Evolutionary conservation across 257 asterid species (phyloP).

Genomic region (Plantago ovata): DNA sequence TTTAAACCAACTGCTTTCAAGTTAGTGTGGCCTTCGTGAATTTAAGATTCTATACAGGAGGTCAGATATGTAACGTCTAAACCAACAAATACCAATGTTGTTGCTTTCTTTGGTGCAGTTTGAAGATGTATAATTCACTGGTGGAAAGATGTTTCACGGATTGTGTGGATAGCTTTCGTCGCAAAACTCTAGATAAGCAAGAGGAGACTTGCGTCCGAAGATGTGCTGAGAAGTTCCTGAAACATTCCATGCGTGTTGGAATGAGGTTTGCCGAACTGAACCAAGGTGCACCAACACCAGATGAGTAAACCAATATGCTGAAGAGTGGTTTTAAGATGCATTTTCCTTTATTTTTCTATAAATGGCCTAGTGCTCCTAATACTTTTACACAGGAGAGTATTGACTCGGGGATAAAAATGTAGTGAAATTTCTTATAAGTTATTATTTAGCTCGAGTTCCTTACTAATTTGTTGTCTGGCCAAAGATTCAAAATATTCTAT

Average conservation of each 20-base stretch:
- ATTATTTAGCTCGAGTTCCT: too few relatives aligned
- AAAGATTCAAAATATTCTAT: too few relatives aligned
- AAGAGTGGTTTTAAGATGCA: slow-evolving; percentile 16
- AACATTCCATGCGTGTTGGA: slow-evolving; percentile 96
- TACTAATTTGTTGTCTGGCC: too few relatives aligned
- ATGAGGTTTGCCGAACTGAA: slow-evolving; percentile 87
- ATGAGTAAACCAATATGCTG: neutral
- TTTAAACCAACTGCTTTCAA: too few relatives aligned
- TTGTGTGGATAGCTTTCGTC: slow-evolving; percentile 71
- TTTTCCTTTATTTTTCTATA: neutral
- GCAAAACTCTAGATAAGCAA: slow-evolving; percentile 81
- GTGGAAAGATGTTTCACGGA: slow-evolving; percentile 91
- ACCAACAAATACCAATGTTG: too few relatives aligned
- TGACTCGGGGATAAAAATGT: too few relatives aligned
- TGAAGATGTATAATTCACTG: slow-evolving; percentile 77
- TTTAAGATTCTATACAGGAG: too few relatives aligned
- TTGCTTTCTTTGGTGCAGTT: slow-evolving; percentile 37
- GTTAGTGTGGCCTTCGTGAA: too few relatives aligned
- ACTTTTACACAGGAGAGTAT: too few relatives aligned
- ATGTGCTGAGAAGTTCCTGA: slow-evolving; percentile 94
- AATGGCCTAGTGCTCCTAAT: neutral
- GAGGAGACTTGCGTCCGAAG: slow-evolving; percentile 93
- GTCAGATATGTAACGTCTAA: too few relatives aligned
- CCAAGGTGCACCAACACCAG: slow-evolving; percentile 85
- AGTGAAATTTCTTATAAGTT: too few relatives aligned